These are phyloP conservation scores for Chlamydomonas reinhardtii DNA, from an alignment of 163 green algal genomes.

Conservation along the genomic window DNA sequence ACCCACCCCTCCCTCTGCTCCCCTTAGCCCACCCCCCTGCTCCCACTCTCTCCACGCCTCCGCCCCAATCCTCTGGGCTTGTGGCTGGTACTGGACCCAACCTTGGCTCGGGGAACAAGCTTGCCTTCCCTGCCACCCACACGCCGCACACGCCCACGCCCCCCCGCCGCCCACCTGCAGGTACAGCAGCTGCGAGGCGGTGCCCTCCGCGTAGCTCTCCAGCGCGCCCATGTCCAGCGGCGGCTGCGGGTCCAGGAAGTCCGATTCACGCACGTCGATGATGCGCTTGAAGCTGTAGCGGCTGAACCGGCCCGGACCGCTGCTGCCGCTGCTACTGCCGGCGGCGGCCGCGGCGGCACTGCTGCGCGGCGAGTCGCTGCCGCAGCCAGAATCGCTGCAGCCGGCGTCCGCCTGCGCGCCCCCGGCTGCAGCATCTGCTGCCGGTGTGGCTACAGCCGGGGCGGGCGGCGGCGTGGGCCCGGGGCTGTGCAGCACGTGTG, in stretches of 20 bases:
- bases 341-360: too few relatives aligned
- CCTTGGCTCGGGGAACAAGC: too few relatives aligned
- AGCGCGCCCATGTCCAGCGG: constrained; percentile 71
- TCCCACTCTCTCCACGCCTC: too few relatives aligned
- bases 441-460: constrained; percentile 53
- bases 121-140: too few relatives aligned
- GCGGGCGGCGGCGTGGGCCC: constrained; percentile 9
- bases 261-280: constrained; percentile 75
- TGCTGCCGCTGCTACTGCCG: neutral
- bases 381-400: neutral
- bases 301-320: neutral
- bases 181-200: constrained; percentile 83
- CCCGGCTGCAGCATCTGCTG: constrained; percentile 46
- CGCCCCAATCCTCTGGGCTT: too few relatives aligned
- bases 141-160: too few relatives aligned
- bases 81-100: too few relatives aligned
- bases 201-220: constrained; percentile 86
- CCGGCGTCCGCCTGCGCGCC: neutral
- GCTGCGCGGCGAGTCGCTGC: neutral
- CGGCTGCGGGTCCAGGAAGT: constrained; percentile 63
- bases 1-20: too few relatives aligned
- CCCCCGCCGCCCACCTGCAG: constrained; percentile 12
- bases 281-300: constrained; percentile 81
- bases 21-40: too few relatives aligned
- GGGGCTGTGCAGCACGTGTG: constrained; percentile 34